phyloP scores from a whole-genome alignment of 108 stramenopile species.

The Nitzschia sp. region DNA sequence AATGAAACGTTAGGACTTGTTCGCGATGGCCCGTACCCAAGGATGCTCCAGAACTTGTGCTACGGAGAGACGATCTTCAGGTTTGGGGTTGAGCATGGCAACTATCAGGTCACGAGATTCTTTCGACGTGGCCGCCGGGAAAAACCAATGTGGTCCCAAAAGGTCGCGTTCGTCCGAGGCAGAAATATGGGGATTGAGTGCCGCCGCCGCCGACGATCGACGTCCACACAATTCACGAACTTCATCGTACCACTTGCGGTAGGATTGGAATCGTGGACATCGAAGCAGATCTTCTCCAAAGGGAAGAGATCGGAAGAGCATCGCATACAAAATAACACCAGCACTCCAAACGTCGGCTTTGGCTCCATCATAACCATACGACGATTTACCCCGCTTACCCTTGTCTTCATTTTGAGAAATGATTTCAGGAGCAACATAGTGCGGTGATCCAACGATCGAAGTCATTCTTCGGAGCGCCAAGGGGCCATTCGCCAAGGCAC shows the following conservation, averaged over 20 bases:
- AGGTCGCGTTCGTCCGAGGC: slow-evolving; percentile 72
- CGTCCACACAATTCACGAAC: slow-evolving; percentile 58
- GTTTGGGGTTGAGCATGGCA: slow-evolving; percentile 85
- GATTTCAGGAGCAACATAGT: slow-evolving; percentile 93
- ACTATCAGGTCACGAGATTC: slow-evolving; percentile 83
- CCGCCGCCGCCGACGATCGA: slow-evolving; percentile 53
- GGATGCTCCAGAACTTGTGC: slow-evolving; percentile 76
- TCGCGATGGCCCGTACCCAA: slow-evolving; percentile 45
- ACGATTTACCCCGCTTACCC: neutral
- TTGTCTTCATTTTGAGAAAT: slow-evolving; percentile 64
- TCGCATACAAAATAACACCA: slow-evolving; percentile 92
- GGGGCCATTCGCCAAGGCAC: slow-evolving; percentile 29
- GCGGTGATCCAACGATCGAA: slow-evolving; percentile 89
- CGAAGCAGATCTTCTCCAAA: slow-evolving; percentile 87
- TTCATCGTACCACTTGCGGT: slow-evolving; percentile 84
- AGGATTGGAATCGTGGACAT: slow-evolving; percentile 89
- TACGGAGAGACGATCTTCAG: slow-evolving; percentile 67
- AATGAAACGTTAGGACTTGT: too few species aligned
- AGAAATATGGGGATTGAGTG: slow-evolving; percentile 62
- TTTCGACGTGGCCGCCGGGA: slow-evolving; percentile 58
- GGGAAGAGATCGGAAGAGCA: slow-evolving; percentile 87
- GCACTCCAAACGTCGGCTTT: slow-evolving; percentile 94
- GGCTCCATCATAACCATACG: slow-evolving; percentile 82
- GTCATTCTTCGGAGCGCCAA: slow-evolving; percentile 77
- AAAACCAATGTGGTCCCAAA: slow-evolving; percentile 87